These are phyloP conservation scores for Sarcomyxa edulis DNA, from an alignment of 768 basidiomycete genomes.

Conservation along the genomic window DNA sequence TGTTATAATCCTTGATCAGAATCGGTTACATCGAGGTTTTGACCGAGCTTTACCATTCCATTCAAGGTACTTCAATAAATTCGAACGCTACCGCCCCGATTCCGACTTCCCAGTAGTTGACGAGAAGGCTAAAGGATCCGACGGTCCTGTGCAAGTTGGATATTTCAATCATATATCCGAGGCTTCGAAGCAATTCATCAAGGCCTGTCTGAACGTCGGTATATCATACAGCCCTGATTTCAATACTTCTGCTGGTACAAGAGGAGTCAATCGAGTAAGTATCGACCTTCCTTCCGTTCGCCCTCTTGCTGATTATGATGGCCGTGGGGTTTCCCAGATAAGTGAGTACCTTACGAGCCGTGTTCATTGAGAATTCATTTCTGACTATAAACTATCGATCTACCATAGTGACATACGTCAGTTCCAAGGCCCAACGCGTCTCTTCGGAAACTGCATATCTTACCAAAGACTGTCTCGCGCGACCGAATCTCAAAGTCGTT, in stretches of 20 bases:
- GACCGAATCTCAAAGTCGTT: conserved; percentile 57
- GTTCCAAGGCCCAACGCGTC: conserved; percentile 41
- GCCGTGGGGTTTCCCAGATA: conserved; percentile 23
- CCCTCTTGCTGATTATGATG: too few species aligned
- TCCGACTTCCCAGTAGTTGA: conserved; percentile 23
- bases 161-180: conserved; percentile 44
- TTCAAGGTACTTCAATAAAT: conserved; percentile 62
- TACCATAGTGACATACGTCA: conserved; percentile 58
- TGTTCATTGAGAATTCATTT: conserved; percentile 5
- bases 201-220: conserved; percentile 44
- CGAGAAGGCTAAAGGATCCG: conserved; percentile 34
- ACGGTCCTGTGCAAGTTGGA: conserved; percentile 56
- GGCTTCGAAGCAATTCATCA: conserved; percentile 47
- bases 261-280: conserved; percentile 57
- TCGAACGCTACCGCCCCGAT: conserved; percentile 53
- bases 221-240: conserved; percentile 52
- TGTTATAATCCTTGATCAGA: conserved; percentile 10
- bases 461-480: conserved; percentile 48
- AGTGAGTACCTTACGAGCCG: conserved; percentile 43
- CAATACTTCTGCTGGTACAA: conserved; percentile 47
- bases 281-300: not conserved
- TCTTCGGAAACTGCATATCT: conserved; percentile 62
- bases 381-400: conserved; percentile 1
- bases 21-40: not conserved
- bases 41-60: not conserved